Evolutionary conservation across 495 filamentous ascomycete species (phyloP).

Genomic region (Talaromyces adpressus): DNA sequence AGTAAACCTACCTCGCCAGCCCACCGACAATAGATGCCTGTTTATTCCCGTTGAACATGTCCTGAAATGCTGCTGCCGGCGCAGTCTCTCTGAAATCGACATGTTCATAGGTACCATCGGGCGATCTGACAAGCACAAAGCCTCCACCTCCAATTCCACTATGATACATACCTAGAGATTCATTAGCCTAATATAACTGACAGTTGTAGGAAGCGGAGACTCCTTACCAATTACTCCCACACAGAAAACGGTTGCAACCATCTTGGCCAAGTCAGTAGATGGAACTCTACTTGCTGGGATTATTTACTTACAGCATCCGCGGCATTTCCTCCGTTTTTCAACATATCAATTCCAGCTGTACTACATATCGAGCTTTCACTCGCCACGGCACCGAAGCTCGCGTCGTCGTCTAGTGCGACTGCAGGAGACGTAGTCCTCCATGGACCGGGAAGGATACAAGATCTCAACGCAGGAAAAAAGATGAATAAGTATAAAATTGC

Average conservation of each 20-base stretch:
- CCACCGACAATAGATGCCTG: conserved; percentile 47
- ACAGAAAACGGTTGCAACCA: conserved; percentile 66
- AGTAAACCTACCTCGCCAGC: conserved; percentile 48
- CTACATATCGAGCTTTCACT: conserved; percentile 72
- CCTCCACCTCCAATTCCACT: conserved; percentile 86
- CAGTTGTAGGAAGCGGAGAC: conserved; percentile 2
- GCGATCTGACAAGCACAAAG: conserved; percentile 68
- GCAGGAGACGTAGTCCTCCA: not conserved
- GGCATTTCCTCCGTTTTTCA: conserved; percentile 65
- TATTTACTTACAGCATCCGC: conserved; percentile 54
- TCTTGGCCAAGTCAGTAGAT: conserved; percentile 18
- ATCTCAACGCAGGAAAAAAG: not conserved
- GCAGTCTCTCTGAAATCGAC: conserved; percentile 86
- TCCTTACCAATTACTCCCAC: conserved; percentile 62
- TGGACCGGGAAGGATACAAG: not conserved
- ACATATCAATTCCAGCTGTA: conserved; percentile 62
- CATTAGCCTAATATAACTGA: conserved; percentile 4
- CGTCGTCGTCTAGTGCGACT: conserved; percentile 9
- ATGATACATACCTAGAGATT: conserved; percentile 67
- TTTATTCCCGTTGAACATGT: conserved; percentile 69
- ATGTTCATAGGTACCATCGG: conserved; percentile 59
- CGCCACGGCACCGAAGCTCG: conserved; percentile 66
- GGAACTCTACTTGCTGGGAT: not conserved
- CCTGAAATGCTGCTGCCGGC: conserved; percentile 63
- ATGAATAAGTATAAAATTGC: not conserved